These are phyloP conservation scores for Saccharomyces hybrid DNA, from an alignment of 1,139 yeast genomes.

Conservation along the genomic window DNA sequence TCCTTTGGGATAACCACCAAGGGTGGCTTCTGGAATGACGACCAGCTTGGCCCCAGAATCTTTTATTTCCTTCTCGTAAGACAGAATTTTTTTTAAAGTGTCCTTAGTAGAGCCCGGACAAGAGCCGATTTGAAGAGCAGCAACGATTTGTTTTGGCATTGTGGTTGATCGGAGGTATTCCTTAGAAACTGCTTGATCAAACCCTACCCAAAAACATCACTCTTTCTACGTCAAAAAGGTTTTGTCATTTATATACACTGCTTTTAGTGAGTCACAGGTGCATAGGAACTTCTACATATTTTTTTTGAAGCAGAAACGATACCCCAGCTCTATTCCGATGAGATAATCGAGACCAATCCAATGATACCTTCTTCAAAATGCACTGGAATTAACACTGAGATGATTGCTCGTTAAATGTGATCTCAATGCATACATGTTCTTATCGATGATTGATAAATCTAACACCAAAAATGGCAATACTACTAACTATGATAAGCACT, in stretches of 20 bases:
- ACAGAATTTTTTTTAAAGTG: conserved; percentile 33
- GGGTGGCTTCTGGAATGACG: conserved; percentile 37
- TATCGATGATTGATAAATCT: no score
- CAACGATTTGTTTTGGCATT: conserved; percentile 27
- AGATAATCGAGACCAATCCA: no score
- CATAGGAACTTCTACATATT: neutral
- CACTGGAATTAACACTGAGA: neutral
- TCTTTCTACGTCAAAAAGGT: neutral
- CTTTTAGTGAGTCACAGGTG: neutral
- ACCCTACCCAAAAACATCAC: no score
- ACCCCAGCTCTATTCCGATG: no score
- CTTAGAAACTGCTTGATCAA: no score
- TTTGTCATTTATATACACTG: neutral
- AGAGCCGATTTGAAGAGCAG: conserved; percentile 36
- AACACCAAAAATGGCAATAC: no score
- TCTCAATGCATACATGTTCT: no score
- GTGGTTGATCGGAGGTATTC: neutral
- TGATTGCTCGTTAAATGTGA: no score
- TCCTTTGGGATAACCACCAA: conserved; percentile 41
- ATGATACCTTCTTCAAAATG: neutral
- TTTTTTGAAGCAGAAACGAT: neutral
- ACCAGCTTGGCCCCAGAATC: conserved; percentile 31
- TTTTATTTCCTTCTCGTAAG: conserved; percentile 32
- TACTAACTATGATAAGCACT: no score
- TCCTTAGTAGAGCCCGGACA: conserved; percentile 32